Evolutionary conservation across 2,329 filamentous ascomycete species (phyloP).

Genomic region (Alternaria arborescens): DNA sequence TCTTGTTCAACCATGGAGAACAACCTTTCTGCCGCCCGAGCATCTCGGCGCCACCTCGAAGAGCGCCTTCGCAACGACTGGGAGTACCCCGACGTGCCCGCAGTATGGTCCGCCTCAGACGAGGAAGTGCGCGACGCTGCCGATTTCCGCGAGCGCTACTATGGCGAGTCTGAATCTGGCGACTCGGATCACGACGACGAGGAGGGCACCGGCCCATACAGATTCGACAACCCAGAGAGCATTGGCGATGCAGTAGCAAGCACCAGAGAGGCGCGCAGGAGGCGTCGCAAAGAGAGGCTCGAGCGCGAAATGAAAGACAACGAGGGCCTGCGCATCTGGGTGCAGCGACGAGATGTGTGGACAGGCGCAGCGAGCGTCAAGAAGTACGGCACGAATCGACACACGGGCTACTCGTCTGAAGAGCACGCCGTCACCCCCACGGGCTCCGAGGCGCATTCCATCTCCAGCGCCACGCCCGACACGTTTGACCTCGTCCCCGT

Average conservation of each 20-base stretch:
- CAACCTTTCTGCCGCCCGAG: constrained; percentile 54
- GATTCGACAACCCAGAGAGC: constrained; percentile 57
- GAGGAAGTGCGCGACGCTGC: constrained; percentile 43
- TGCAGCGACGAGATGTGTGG: constrained; percentile 81
- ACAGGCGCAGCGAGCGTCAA: constrained; percentile 71
- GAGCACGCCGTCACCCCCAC: constrained; percentile 14
- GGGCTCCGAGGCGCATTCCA: constrained; percentile 16
- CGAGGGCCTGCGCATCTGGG: constrained; percentile 80
- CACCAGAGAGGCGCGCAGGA: constrained; percentile 44
- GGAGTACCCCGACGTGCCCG: constrained; percentile 51
- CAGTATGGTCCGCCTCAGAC: constrained; percentile 45
- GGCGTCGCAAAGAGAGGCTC: constrained; percentile 48
- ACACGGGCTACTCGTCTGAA: constrained; percentile 16
- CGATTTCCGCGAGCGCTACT: constrained; percentile 56
- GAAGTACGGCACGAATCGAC: constrained; percentile 35
- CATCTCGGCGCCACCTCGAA: constrained; percentile 53
- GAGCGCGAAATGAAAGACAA: constrained; percentile 71
- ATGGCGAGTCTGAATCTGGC: constrained; percentile 46
- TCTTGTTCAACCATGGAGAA: constrained; percentile 40
- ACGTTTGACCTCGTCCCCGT: constrained; percentile 69
- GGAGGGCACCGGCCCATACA: constrained; percentile 44
- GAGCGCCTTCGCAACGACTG: constrained; percentile 57
- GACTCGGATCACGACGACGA: constrained; percentile 39
- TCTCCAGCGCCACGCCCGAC: constrained; percentile 14
- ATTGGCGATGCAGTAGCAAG: constrained; percentile 51